These are phyloP conservation scores for Claviceps citrina DNA, from an alignment of 2,329 filamentous ascomycete genomes.

Conservation along the genomic window DNA sequence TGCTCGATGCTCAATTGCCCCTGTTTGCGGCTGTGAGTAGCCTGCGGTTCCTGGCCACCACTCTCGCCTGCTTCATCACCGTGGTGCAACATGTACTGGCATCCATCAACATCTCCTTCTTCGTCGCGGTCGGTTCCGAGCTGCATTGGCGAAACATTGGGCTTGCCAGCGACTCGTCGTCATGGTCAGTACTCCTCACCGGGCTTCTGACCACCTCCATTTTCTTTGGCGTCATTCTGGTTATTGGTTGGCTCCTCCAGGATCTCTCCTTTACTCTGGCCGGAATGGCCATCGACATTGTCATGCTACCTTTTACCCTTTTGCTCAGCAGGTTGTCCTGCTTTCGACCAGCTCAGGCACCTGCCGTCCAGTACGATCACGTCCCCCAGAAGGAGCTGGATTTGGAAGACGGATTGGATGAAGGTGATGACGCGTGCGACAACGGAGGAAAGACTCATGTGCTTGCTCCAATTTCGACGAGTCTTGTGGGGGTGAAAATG, in stretches of 20 bases:
- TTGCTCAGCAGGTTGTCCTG: conserved; percentile 6
- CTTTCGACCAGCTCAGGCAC: conserved; percentile 1
- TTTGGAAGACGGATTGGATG: conserved; percentile 6
- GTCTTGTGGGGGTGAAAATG: conserved; percentile 1
- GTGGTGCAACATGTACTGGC: too few relatives aligned
- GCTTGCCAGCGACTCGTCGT: conserved; percentile 17
- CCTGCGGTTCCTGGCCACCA: conserved; percentile 5
- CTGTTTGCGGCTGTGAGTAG: conserved; percentile 1
- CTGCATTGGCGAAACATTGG: conserved; percentile 21
- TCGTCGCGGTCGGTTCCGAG: conserved; percentile 17
- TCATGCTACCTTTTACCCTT: conserved; percentile 12
- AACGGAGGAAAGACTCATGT: conserved; percentile 4
- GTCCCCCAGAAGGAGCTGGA: conserved; percentile 9
- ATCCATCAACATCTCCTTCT: conserved; percentile 14
- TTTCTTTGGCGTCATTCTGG: conserved; percentile 6
- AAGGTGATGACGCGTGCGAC: conserved; percentile 2
- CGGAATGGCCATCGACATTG: conserved; percentile 12
- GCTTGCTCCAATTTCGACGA: not conserved
- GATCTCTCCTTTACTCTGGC: conserved; percentile 9
- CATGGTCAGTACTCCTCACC: conserved; percentile 16
- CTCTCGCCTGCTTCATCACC: conserved; percentile 10
- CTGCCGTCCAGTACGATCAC: conserved; percentile 5
- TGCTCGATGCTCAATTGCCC: conserved; percentile 13
- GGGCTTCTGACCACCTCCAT: conserved; percentile 16
- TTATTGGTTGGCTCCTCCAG: conserved; percentile 14